Base-by-base conservation (phyloP, 2,329 filamentous ascomycete genomes). In the Furcasterigmium furcatum region DNA sequence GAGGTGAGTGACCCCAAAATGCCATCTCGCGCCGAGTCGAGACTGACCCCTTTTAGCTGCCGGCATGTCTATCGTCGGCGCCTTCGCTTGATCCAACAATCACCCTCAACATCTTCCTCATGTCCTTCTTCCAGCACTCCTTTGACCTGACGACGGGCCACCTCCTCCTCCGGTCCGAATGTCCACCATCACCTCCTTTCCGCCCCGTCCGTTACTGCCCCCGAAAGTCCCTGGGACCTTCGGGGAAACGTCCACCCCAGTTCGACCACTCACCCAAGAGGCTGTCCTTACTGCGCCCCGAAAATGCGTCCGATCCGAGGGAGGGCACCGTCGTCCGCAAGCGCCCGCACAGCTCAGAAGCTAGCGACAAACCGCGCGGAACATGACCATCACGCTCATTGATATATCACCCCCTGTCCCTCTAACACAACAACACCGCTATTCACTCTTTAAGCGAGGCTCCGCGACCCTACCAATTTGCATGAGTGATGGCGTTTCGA, bases 41-140 rank as follows among this genome's bases (percentile, higher is more conserved):
- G 24, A 52, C 27, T 29, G 34, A 41, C 41, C 14, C 12, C 34
- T 46, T 16, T 18, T 42, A 73, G 71, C 71, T 49, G 57, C 62
- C 38, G 68, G 65, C 50, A 74, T 74, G 71, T 70, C 71, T 16
- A 59, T 73, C 45, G 68, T 74, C 35, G 71, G 71, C 50, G 69
- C 69, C 18, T 74, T 73, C 49, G 71, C 70, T 25, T 74, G 36
- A 38, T 38, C 12, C 7, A 10, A 3, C 30, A 9, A 9, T 25
- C 19, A 21, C 21, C n/a, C 10, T n/a, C n/a, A n/a, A n/a, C n/a
- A n/a, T n/a, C 16, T 41, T 20, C 29, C 12, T 8, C 43, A 22
- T 30, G 22, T 21, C 19, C 19, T 19, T 18, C 16, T 34, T 32
- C 27, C 40, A 14, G 38, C 16, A 35, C 18, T n/a, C n/a, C n/a